A percentile compares a stretch with the other conserved stretches of the same genome.
phyloP scores from a whole-genome alignment of 1,284 basidiomycete species.

The Gastroboletus turbinatus region DNA sequence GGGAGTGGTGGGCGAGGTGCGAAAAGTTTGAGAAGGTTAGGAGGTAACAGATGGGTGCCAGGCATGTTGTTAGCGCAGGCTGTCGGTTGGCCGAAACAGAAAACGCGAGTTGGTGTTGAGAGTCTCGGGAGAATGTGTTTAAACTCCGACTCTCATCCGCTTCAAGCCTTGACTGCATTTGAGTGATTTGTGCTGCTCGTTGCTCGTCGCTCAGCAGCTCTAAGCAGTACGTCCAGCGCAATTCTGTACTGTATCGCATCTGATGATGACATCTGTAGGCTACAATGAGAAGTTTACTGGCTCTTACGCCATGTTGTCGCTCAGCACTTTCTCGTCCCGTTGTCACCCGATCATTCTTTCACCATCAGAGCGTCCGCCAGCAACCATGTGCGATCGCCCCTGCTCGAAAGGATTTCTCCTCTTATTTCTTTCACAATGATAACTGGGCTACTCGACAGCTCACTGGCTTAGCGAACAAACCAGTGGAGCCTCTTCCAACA shows the following conservation, averaged over 20 bases:
- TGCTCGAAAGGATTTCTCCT: constrained; percentile 41
- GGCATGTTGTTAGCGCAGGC: constrained; percentile 51
- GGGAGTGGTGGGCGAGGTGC: constrained; percentile 86
- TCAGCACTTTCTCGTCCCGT: constrained; percentile 8
- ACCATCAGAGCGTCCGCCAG: neutral
- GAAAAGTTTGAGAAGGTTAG: constrained; percentile 93
- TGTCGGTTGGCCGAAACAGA: constrained; percentile 11
- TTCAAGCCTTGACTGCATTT: constrained; percentile 5
- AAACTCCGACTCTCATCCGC: constrained; percentile 29
- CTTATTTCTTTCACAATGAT: constrained; percentile 61
- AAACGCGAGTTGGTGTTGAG: neutral
- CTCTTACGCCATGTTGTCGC: constrained; percentile 14
- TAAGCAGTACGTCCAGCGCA: neutral
- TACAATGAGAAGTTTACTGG: constrained; percentile 21
- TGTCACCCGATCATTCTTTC: constrained; percentile 10
- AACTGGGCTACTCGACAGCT: constrained; percentile 38
- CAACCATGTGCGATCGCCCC: constrained; percentile 10
- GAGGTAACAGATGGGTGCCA: constrained; percentile 86
- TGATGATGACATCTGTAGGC: constrained; percentile 4
- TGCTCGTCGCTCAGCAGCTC: neutral
- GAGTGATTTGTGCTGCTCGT: constrained; percentile 1
- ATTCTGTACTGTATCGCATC: neutral
- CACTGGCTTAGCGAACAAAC: constrained; percentile 6
- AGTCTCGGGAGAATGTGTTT: constrained; percentile 12
- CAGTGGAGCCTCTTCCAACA: constrained; percentile 5